A percentile compares a stretch with the other conserved stretches of the same genome.
Conservation (phyloP, 2,329 filamentous ascomycete genomes). For the Neonectria faginata region DNA sequence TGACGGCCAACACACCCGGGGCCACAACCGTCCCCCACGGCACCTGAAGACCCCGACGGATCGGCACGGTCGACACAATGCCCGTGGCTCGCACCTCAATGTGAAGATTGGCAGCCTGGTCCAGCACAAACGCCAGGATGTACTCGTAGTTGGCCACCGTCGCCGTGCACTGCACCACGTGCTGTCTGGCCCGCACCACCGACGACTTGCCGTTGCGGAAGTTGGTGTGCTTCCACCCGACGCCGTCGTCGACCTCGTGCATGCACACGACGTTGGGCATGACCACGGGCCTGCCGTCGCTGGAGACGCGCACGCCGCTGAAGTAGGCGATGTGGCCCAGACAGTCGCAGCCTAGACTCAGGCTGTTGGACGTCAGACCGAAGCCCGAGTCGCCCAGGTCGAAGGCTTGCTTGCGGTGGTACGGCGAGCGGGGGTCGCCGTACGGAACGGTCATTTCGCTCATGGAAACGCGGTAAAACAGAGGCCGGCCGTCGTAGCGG, state of each 20-base stretch:
- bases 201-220: slow-evolving; percentile 65
- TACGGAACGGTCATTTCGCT: slow-evolving; percentile 61
- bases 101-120: slow-evolving; percentile 59
- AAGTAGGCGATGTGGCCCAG: slow-evolving; percentile 68
- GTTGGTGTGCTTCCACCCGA: slow-evolving; percentile 70
- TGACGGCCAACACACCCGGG: slow-evolving; percentile 69
- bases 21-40: slow-evolving; percentile 69
- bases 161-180: slow-evolving; percentile 69
- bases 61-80: slow-evolving; percentile 57
- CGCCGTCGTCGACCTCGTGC: slow-evolving; percentile 55
- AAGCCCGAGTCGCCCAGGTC: slow-evolving; percentile 76
- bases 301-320: slow-evolving; percentile 52
- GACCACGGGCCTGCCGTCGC: slow-evolving; percentile 68
- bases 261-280: slow-evolving; percentile 67
- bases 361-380: slow-evolving; percentile 74
- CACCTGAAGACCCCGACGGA: slow-evolving; percentile 63
- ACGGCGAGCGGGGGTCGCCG: slow-evolving; percentile 71
- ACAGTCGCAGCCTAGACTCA: slow-evolving; percentile 71
- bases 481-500: slow-evolving; percentile 66
- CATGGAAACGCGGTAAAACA: slow-evolving; percentile 68
- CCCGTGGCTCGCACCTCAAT: slow-evolving; percentile 50
- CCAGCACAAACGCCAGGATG: slow-evolving; percentile 55
- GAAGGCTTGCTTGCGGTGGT: slow-evolving; percentile 75
- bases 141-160: slow-evolving; percentile 72
- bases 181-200: slow-evolving; percentile 63